Evolutionary conservation across 768 basidiomycete species (phyloP).

Genomic region (Phylloporus sp.): DNA sequence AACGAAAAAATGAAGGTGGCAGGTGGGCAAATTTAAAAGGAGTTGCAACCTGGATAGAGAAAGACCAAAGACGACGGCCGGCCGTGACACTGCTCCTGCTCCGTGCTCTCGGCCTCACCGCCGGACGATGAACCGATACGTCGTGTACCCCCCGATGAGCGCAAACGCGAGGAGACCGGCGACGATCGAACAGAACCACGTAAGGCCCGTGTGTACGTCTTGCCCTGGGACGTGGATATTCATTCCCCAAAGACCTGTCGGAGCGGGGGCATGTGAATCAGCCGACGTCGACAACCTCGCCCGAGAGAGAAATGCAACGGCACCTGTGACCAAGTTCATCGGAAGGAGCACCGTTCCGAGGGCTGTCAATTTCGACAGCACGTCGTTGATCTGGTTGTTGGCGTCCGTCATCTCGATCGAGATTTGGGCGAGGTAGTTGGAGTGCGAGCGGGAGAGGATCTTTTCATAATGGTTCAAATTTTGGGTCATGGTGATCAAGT

Average conservation of each 20-base stretch:
- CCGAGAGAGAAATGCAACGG: conserved; percentile 12
- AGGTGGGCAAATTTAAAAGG: too few relatives aligned
- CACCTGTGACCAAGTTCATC: conserved; percentile 94
- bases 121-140: conserved; percentile 70
- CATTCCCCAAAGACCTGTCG: conserved; percentile 90
- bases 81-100: not conserved
- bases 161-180: conserved; percentile 78
- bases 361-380: conserved; percentile 93
- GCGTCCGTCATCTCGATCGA: conserved; percentile 99
- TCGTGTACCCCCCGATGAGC: conserved; percentile 70
- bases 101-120: conserved; percentile 15
- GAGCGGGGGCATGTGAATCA: too few relatives aligned
- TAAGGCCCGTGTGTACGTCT: conserved; percentile 43
- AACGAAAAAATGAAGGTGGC: not conserved
- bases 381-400: conserved; percentile 99
- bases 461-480: conserved; percentile 99
- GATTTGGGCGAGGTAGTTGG: conserved; percentile 98
- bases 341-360: conserved; percentile 96
- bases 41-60: too few relatives aligned
- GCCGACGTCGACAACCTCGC: too few relatives aligned
- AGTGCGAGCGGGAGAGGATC: conserved; percentile 96
- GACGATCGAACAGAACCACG: conserved; percentile 89
- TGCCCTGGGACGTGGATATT: conserved; percentile 96
- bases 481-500: conserved; percentile 99
- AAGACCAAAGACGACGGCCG: too few relatives aligned